Base-by-base conservation (phyloP, 1,284 basidiomycete genomes). In the Sporisorium reilianum region DNA sequence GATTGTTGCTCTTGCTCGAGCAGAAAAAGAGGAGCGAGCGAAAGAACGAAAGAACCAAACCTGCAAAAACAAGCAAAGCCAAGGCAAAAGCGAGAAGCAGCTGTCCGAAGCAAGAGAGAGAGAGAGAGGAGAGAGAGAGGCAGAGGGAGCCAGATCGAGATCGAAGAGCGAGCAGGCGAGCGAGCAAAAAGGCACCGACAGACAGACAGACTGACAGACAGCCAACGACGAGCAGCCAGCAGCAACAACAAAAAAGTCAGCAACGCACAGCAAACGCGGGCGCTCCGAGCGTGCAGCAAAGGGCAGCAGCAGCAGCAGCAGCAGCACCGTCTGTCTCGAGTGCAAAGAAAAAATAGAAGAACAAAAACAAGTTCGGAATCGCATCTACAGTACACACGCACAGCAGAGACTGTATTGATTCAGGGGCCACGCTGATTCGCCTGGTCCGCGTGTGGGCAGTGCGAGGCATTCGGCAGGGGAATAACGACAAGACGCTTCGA, bases 361-460 rank as follows among this genome's bases (percentile, higher is more conserved):
- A 41, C 9, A 45, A 44, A 44, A 23, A 44, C 23, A 26, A 34
- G 42, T 25, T 45, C 44, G 44, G 44, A 45, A 45, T 45, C 44
- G 42, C 42, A n/a, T 45, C 20, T 45, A n/a, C 42, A n/a, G n/a
- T n/a, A n/a, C n/a, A n/a, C n/a, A n/a, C n/a, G n/a, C n/a, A n/a
- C n/a, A n/a, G n/a, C n/a, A n/a, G n/a, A n/a, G n/a, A n/a, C n/a
- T n/a, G 22, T 25, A 26, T 45, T 45, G 28, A 46, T 46, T 46
- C 26, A 46, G 45, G 45, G 45, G 45, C 45, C 45, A 46, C 26
- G 45, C 25, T 46, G 26, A 28, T 46, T 46, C 45, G 45, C 45
- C 42, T 25, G 22, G 22, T 22, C 26, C 28, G 25, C 44, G 44
- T 38, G 14, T 16, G 16, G 5, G 32, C 32, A 38, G 5, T 38